Evolutionary conservation across 768 basidiomycete species (phyloP), one percentile per base, ranked within the genome.

Genomic region (Agrocybe chaxingu): DNA sequence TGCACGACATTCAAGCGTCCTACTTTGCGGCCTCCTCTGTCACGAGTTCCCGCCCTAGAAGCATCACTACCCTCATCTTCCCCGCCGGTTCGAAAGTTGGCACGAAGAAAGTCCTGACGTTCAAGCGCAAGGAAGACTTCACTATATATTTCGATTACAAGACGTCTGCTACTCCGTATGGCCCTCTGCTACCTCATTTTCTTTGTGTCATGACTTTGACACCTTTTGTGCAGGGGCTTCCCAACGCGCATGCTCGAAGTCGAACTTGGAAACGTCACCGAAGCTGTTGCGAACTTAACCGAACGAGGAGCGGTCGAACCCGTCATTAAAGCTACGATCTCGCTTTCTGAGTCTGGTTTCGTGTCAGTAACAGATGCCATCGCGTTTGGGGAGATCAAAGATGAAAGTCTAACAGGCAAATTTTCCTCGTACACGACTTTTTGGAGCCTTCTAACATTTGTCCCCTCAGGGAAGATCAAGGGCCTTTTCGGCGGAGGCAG

Each of bases 121-220:
- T 97, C 66, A 91, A 88, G 68, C 81, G 90, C 50, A 86, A 84
- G 58, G 84, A 88, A 7, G 92, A 98, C 60, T 90, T 98, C 54
- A 70, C 76, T 1, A 73, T 99, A 51, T 80, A 79, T 60, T 74
- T 98, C 52, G 79, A 82, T 50, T 96, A 98, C 70, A 86, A 87
- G 72, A 70, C 72, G 29, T 65, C 74, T 3, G 73, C 81, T 18
- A 73, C 76, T n/a, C 72, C 79, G 87, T 89, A 57, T 66, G 85
- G 74, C 8, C 7, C 9, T 8, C 34, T 34, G 11, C 11, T 24
- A 9, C 37, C 37, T 36, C 11, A 47, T 40, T 16, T 18, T 31
- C 32, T 8, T 54, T 32, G 13, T 8, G 32, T 42, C 0, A 6
- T 41, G 24, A 24, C 19, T 38, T 30, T 35, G 31, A 18, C 19